Evolutionary conservation across 768 basidiomycete species (phyloP).

Genomic region (Termitomyces sp.): DNA sequence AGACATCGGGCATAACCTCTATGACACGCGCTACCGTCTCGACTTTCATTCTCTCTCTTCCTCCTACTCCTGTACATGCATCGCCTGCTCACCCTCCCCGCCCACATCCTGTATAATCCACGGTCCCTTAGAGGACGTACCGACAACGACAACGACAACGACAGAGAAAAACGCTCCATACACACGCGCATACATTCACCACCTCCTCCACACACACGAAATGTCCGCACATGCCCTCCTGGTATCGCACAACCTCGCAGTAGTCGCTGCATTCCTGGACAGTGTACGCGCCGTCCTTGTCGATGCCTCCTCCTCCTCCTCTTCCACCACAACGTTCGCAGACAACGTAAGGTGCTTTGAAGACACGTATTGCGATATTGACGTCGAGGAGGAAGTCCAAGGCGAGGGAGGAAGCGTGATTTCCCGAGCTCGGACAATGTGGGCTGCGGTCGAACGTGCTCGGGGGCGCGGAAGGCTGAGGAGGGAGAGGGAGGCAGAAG

Average conservation of each 20-base stretch:
- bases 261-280: constrained; percentile 60
- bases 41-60: constrained; percentile 55
- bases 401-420: constrained; percentile 19
- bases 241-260: constrained; percentile 66
- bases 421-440: constrained; percentile 44
- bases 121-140: constrained; percentile 17
- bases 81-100: constrained; percentile 47
- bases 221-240: constrained; percentile 82
- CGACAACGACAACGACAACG: not conserved
- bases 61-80: constrained; percentile 37
- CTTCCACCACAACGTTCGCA: not conserved
- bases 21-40: constrained; percentile 44
- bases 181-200: constrained; percentile 1
- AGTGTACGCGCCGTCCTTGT: constrained; percentile 36
- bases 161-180: not conserved
- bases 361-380: constrained; percentile 28
- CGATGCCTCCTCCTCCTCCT: too few species aligned
- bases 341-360: constrained; percentile 37
- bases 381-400: constrained; percentile 28
- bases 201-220: constrained; percentile 64
- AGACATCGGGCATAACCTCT: constrained; percentile 63
- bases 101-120: constrained; percentile 35
- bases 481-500: constrained; percentile 48
- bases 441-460: constrained; percentile 63
- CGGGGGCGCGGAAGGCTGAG: constrained; percentile 72